These are phyloP conservation scores for Isoetes engelmannii DNA, from an alignment of 83 land plant genomes.

Conservation along the genomic window DNA sequence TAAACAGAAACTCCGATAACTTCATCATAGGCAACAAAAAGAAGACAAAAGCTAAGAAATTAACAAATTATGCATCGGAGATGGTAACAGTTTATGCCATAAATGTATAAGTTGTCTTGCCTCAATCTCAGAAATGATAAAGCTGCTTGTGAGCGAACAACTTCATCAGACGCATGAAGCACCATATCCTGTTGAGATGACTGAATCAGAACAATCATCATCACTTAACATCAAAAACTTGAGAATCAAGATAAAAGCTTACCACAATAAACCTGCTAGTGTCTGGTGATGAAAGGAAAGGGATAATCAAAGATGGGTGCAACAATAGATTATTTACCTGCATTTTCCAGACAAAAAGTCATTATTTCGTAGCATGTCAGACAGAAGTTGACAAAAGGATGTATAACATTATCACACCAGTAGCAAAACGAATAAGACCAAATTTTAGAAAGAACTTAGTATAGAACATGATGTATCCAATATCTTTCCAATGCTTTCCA, in stretches of 20 bases:
- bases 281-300: constrained; percentile 24
- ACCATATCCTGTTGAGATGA: constrained; percentile 21
- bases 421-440: neutral
- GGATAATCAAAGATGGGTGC: constrained; percentile 14
- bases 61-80: neutral
- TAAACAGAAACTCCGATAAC: neutral
- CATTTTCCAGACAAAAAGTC: neutral
- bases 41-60: neutral
- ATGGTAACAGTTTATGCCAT: neutral
- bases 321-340: constrained; percentile 9
- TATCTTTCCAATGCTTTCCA: too few species aligned
- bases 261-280: constrained; percentile 31
- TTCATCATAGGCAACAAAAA: neutral
- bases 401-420: neutral
- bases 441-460: too few species aligned
- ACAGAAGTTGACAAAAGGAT: too few species aligned
- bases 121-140: constrained; percentile 21
- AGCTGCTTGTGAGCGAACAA: constrained; percentile 31
- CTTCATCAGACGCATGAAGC: constrained; percentile 27
- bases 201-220: too few species aligned
- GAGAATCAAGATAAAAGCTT: constrained; percentile 5
- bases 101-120: neutral
- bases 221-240: neutral
- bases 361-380: too few species aligned
- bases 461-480: too few species aligned